Percentiles rank a stretch among this genome's conserved stretches.
Conservation (phyloP, 2,329 filamentous ascomycete species). For the Cladophialophora bantiana region DNA sequence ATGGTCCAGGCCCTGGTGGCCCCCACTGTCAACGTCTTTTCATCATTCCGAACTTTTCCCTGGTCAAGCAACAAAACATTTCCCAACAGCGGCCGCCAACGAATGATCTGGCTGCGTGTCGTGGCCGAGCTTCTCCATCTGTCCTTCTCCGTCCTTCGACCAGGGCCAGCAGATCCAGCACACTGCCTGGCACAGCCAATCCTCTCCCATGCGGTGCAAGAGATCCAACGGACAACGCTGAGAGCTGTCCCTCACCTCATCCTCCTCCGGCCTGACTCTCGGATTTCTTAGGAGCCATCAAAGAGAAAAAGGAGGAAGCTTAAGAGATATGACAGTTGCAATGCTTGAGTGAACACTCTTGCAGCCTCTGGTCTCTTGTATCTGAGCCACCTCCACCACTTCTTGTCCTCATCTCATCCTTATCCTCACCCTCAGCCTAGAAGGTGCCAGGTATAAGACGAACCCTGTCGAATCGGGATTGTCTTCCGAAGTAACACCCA, state of each 20-base stretch:
- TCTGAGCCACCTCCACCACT: background rate
- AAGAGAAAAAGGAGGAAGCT: background rate
- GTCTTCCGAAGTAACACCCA: slow-evolving; percentile 6
- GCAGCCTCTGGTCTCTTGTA: background rate
- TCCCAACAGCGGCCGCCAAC: slow-evolving; percentile 6
- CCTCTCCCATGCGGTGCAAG: background rate
- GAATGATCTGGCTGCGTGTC: slow-evolving; percentile 11
- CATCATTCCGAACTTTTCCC: slow-evolving; percentile 17
- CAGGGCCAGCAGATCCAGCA: slow-evolving; percentile 24
- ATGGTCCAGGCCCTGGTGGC: background rate
- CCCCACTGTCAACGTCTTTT: background rate
- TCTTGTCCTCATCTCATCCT: background rate
- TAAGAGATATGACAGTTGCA: background rate
- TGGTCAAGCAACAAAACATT: background rate
- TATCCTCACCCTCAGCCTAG: background rate
- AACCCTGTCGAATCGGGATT: slow-evolving; percentile 3
- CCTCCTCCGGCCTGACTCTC: background rate
- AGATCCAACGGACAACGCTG: background rate
- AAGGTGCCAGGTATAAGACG: background rate
- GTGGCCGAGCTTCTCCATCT: background rate
- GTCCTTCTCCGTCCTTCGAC: background rate
- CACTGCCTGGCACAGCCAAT: slow-evolving; percentile 17
- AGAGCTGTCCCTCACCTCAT: slow-evolving; percentile 3
- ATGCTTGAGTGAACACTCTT: background rate
- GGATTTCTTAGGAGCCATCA: background rate